phyloP scores from a whole-genome alignment of 306 rosid species.

The Ziziphus jujuba region DNA sequence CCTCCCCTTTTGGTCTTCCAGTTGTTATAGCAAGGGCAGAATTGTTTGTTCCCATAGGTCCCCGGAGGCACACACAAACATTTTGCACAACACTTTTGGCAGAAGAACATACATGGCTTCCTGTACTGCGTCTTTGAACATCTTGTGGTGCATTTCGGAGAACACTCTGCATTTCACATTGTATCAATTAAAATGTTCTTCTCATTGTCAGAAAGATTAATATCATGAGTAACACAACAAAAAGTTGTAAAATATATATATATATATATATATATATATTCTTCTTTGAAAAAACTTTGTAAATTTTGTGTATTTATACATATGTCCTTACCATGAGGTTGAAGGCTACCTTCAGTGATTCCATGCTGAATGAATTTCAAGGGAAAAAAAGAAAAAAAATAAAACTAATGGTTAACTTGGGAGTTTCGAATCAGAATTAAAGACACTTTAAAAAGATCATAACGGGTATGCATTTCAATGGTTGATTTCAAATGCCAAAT shows the following conservation, averaged over 20 bases:
- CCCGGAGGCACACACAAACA: constrained; percentile 86
- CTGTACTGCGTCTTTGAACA: constrained; percentile 70
- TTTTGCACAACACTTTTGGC: constrained; percentile 65
- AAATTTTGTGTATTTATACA: background rate
- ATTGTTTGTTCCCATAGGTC: constrained; percentile 69
- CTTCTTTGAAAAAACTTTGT: background rate
- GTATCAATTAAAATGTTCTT: no score
- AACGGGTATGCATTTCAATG: background rate
- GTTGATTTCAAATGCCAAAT: background rate
- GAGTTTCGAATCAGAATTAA: background rate
- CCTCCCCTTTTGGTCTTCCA: constrained; percentile 91
- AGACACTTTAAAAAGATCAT: background rate
- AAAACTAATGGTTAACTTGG: no score
- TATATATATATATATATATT: no score
- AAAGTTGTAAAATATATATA: background rate
- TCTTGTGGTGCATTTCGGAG: constrained; percentile 50
- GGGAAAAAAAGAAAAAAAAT: constrained; percentile 4
- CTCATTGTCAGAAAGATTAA: background rate
- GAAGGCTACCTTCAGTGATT: constrained; percentile 69
- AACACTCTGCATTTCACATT: constrained; percentile 45
- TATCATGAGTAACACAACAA: no score
- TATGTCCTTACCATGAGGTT: constrained; percentile 53
- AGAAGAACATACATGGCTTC: constrained; percentile 80
- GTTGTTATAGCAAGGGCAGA: constrained; percentile 75
- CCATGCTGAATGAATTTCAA: constrained; percentile 49